Evolutionary conservation across 176 grass and related monocot species (phyloP).

Genomic region (Ensete glaucum): DNA sequence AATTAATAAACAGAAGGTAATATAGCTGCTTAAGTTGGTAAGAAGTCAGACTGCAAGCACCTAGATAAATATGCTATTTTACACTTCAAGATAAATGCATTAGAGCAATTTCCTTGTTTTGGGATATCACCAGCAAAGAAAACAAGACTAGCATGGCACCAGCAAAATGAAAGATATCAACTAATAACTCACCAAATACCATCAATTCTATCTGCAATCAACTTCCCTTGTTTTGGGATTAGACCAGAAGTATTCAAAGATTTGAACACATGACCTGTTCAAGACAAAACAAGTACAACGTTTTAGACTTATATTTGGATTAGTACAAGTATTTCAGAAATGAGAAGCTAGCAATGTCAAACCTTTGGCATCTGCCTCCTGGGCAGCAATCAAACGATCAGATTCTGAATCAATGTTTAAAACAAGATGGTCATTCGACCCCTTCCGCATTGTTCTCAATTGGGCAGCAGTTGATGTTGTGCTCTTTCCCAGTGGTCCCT

Average conservation of each 20-base stretch:
- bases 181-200: conserved; percentile 62
- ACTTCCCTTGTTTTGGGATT: conserved; percentile 85
- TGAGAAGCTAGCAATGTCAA: conserved; percentile 12
- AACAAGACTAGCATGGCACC: not conserved
- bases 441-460: conserved; percentile 71
- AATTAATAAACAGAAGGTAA: too few species aligned
- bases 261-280: conserved; percentile 85
- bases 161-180: not conserved
- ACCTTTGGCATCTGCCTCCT: conserved; percentile 90
- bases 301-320: not conserved
- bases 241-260: conserved; percentile 80
- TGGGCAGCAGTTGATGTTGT: conserved; percentile 54
- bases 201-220: conserved; percentile 88
- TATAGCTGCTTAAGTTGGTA: too few species aligned
- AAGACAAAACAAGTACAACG: conserved; percentile 6
- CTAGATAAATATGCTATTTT: not conserved
- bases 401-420: conserved; percentile 77
- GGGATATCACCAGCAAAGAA: not conserved
- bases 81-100: not conserved
- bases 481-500: conserved; percentile 66
- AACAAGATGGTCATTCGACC: conserved; percentile 84
- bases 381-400: conserved; percentile 51
- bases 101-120: not conserved
- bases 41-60: not conserved
- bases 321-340: not conserved